Percentiles rank a stretch among this genome's conserved stretches.
These are phyloP conservation scores for Kwoniella sp. DNA, from an alignment of 768 basidiomycete species.

Conservation along the genomic window DNA sequence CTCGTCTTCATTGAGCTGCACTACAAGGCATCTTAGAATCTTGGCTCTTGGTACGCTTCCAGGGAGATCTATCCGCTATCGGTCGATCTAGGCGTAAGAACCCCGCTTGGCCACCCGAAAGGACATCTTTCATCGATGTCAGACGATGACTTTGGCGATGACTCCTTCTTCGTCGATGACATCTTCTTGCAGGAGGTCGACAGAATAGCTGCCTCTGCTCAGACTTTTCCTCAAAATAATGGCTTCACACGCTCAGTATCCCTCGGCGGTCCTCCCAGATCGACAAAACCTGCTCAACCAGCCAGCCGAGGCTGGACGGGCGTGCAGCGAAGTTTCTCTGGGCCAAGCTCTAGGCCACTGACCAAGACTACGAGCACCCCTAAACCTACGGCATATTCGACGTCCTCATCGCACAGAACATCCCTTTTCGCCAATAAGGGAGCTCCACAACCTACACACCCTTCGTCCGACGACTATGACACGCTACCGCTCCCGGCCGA, in stretches of 20 bases:
- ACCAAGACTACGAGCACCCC: conserved; percentile 2
- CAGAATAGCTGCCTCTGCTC: conserved; percentile 34
- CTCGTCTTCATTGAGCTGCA: background rate
- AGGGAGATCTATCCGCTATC: too few species aligned
- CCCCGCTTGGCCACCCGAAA: conserved; percentile 13
- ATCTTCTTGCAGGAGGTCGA: conserved; percentile 48
- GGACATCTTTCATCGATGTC: conserved; percentile 41
- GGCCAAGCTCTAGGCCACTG: conserved; percentile 8
- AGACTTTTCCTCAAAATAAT: background rate
- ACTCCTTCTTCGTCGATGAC: conserved; percentile 45
- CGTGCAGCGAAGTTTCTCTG: conserved; percentile 20
- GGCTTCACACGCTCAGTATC: conserved; percentile 15
- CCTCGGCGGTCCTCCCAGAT: background rate
- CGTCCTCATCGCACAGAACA: background rate
- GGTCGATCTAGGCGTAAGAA: background rate
- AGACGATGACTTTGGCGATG: conserved; percentile 50
- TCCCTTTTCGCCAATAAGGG: background rate
- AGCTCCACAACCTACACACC: conserved; percentile 7
- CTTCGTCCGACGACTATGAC: conserved; percentile 25
- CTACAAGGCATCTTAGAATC: background rate
- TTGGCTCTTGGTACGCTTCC: background rate
- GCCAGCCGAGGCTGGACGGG: conserved; percentile 30
- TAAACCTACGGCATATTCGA: too few species aligned
- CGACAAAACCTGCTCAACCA: background rate
- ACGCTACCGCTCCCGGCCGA: conserved; percentile 16